These are phyloP conservation scores for Dionaea muscipula DNA, from an alignment of 179 eudicot species.

Conservation along the genomic window DNA sequence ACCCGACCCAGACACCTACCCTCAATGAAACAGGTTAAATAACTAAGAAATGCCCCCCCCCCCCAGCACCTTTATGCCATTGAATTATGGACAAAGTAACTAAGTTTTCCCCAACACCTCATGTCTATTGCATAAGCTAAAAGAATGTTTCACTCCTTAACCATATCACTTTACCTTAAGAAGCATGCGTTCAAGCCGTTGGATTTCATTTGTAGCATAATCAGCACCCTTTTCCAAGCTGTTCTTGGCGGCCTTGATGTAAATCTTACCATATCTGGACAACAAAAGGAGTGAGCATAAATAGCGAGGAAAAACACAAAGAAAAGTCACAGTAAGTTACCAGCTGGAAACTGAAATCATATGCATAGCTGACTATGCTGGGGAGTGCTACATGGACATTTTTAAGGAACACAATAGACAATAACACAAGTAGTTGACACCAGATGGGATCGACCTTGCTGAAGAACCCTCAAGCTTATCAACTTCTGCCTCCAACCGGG, in stretches of 20 bases:
- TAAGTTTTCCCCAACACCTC: no score
- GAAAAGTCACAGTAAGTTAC: not conserved
- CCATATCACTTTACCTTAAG: constrained; percentile 43
- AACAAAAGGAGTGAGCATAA: not conserved
- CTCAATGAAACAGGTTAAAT: no score
- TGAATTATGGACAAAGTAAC: no score
- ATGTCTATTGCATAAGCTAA: no score
- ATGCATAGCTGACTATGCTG: no score
- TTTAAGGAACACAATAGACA: no score
- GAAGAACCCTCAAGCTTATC: constrained; percentile 74
- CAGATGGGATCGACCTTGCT: constrained; percentile 43
- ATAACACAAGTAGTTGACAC: not conserved
- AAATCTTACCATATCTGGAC: constrained; percentile 77
- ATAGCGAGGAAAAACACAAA: constrained; percentile 6
- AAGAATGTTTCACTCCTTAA: no score
- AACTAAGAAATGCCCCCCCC: no score
- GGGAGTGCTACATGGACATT: no score
- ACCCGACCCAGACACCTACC: no score
- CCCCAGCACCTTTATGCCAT: no score
- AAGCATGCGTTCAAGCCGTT: constrained; percentile 78
- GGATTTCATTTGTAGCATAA: constrained; percentile 73
- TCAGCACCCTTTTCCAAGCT: constrained; percentile 78
- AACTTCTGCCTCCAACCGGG: constrained; percentile 65
- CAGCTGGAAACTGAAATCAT: not conserved
- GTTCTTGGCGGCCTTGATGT: constrained; percentile 74